Evolutionary conservation across 2,329 filamentous ascomycete genomes (phyloP).

Genomic region (Ophiostoma montium): DNA sequence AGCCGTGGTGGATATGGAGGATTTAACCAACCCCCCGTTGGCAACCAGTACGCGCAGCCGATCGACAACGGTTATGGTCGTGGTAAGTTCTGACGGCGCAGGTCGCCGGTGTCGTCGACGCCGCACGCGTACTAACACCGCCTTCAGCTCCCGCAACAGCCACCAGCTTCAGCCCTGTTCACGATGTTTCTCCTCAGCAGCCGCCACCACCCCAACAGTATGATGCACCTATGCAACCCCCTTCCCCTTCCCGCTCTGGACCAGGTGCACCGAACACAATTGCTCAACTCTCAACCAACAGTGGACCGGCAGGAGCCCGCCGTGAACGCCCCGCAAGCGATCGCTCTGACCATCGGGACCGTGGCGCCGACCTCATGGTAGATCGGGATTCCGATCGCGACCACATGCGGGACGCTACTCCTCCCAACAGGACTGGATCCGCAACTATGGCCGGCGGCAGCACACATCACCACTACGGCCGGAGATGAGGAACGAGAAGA

Average conservation of each 20-base stretch:
- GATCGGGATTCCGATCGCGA: constrained; percentile 7
- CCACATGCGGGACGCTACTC: constrained; percentile 8
- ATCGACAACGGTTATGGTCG: constrained; percentile 12
- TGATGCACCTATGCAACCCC: constrained; percentile 20
- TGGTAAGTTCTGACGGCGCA: constrained; percentile 23
- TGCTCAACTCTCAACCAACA: constrained; percentile 12
- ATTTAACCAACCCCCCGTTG: constrained; percentile 27
- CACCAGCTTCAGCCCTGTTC: constrained; percentile 25
- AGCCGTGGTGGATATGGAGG: constrained; percentile 40
- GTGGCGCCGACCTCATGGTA: constrained; percentile 8
- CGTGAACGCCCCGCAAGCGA: constrained; percentile 4
- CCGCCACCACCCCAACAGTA: constrained; percentile 26
- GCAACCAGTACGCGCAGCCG: constrained; percentile 9
- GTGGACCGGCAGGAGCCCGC: constrained; percentile 6
- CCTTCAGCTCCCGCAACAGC: constrained; percentile 29
- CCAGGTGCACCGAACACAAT: constrained; percentile 6
- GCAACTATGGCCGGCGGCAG: constrained; percentile 2
- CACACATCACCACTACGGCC: constrained; percentile 7
- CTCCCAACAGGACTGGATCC: constrained; percentile 11
- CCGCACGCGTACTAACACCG: not conserved
- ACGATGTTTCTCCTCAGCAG: constrained; percentile 18
- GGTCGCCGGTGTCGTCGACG: too few relatives aligned
- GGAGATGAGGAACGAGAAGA: constrained; percentile 1
- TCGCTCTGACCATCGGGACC: constrained; percentile 1
- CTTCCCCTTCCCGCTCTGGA: constrained; percentile 10